Evolutionary conservation across 495 filamentous ascomycete genomes (phyloP).

Genomic region (Penicillium pancosmium): DNA sequence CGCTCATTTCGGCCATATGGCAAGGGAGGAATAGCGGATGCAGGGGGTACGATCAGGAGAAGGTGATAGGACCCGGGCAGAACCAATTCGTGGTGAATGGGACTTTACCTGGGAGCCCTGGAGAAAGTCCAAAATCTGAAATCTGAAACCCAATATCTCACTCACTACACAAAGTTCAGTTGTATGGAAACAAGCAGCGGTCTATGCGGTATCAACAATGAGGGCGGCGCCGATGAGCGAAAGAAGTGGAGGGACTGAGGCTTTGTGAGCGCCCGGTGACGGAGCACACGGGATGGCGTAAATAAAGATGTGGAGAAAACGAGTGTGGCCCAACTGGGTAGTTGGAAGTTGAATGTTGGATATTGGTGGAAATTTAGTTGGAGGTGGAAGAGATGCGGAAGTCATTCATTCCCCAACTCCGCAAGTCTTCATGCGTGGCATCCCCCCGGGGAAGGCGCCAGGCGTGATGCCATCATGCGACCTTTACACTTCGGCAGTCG

Average conservation of each 20-base stretch:
- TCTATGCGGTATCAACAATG: constrained; percentile 29
- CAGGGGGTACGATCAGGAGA: constrained; percentile 17
- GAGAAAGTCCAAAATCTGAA: too few species aligned
- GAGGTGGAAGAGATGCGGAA: neutral
- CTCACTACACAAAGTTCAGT: constrained; percentile 17
- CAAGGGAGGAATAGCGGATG: constrained; percentile 13
- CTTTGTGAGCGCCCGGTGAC: constrained; percentile 22
- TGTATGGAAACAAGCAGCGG: constrained; percentile 35
- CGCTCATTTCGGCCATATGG: constrained; percentile 21
- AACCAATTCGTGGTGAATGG: constrained; percentile 4
- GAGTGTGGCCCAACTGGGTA: constrained; percentile 11
- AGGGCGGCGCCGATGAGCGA: constrained; percentile 12
- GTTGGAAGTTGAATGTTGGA: neutral
- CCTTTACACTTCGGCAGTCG: neutral
- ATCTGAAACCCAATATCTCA: constrained; percentile 16
- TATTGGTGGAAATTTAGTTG: too few species aligned
- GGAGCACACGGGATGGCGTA: constrained; percentile 26
- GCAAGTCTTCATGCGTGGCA: neutral
- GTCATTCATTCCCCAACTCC: too few species aligned
- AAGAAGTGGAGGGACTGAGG: constrained; percentile 6
- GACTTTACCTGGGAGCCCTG: constrained; percentile 6
- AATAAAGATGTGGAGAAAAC: constrained; percentile 31
- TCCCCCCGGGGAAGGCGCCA: constrained; percentile 12
- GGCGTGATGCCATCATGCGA: constrained; percentile 31
- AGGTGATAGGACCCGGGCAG: constrained; percentile 3